Evolutionary conservation across 2,329 filamentous ascomycete genomes (phyloP), one percentile per base, ranked within the genome.

Genomic region (Macrophomina phaseolina): DNA sequence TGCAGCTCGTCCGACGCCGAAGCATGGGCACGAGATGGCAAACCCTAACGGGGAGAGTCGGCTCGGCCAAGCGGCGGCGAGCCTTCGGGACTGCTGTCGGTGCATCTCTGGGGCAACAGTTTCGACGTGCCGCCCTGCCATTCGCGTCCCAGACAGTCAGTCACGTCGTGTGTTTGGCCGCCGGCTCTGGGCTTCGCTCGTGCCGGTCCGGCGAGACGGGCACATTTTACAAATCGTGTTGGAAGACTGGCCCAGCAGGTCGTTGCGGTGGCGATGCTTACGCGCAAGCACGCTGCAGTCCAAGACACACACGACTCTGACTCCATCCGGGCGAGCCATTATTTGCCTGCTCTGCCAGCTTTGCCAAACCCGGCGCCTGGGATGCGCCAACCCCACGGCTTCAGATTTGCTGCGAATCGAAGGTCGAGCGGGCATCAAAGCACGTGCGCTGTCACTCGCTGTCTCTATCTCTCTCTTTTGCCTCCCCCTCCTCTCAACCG

Each of bases 221-320:
- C 16, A 12, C 28, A 48, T 48, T 61, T 61, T 61, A 46, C 56
- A 48, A 46, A 62, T 62, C 45, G 38, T 40, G 36, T 58, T n/a
- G 12, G 23, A 23, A 16, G 38, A 55, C 28, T 34, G 34, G 28
- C 38, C 16, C 9, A 23, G 32, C 9, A 23, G 52, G 52, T 45
- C 55, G 56, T 48, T 61, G 56, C 58, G 45, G 58, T 62, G 58
- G 58, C 58, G 58, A 62, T 49, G 58, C 58, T 40, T 49, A 62
- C 58, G 58, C 58, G 58, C 58, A 62, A 62, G 58, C 58, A 45
- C 55, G n/a, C 56, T 34, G 56, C 42, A 34, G 23, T 46, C 56
- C 46, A 42, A 62, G 46, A 62, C 58, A 62, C 55, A 60, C 40
- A n/a, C 48, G 18, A 51, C 18, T 51, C 18, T 30, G 48, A 30